Evolutionary conservation across 805 yeast species (phyloP), one percentile per base, ranked within the genome.

Genomic region (Peterozyma xylosa): DNA sequence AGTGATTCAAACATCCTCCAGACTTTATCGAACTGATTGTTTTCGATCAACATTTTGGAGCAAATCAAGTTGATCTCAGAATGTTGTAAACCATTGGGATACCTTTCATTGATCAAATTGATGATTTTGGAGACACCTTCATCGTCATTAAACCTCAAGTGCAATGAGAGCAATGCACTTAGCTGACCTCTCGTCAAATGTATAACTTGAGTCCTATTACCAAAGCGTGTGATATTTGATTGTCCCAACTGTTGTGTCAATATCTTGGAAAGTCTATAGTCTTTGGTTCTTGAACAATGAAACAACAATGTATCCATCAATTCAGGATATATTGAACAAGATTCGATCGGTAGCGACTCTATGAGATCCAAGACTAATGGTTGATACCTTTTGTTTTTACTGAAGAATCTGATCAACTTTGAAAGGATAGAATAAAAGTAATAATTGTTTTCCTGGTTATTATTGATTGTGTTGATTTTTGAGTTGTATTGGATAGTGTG

Each of bases 1-100:
- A 53, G 49, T 1, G 49, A 44, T 5, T 18, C 13, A 6, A 55
- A 52, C 59, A 64, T 51, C 6, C 44, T 30, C 68, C 67, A 64
- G 0, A 60, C 63, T 15, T 50, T 39, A 9, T 45, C 40, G 11
- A 34, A 30, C n/a, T 33, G 43, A 11, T 17, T 37, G 16, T 21
- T 42, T 7, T 43, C 44, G 9, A 42, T 30, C 21, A 64, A 44
- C 11, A 60, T 54, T 37, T 59, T 55, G 11, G 48, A 44, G 11
- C 62, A 52, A 2, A 64, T 46, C 41, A 58, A 59, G 35, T 62
- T 62, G 48, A 63, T 59, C 42, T 64, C 66, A 15, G 39, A 42
- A 9, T 56, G 54, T 10, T 46, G 49, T 40, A 62, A 55, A 6
- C 51, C 46, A 7, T 57, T 49, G 9, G 56, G 45, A 37, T 54